These are phyloP conservation scores for Exutisphaerella laricina DNA, from an alignment of 2,329 filamentous ascomycete species.

Conservation along the genomic window DNA sequence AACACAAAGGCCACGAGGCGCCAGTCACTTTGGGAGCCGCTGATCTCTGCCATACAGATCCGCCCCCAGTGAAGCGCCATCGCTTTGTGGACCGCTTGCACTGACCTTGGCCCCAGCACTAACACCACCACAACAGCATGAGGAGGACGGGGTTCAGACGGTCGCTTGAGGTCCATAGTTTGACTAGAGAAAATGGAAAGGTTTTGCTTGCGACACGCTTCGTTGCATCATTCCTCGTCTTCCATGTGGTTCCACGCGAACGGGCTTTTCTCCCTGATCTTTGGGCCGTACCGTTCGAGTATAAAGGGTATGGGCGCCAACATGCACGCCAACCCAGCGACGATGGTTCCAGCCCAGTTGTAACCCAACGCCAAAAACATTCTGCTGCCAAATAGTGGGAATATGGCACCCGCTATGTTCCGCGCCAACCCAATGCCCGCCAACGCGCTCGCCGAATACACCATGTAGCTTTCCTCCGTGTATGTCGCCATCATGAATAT, in stretches of 20 bases:
- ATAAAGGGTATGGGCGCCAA: conserved; percentile 25
- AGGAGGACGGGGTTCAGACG: too few species aligned
- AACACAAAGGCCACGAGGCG: too few species aligned
- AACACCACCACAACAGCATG: too few species aligned
- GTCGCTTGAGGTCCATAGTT: too few species aligned
- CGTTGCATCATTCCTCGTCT: conserved; percentile 23
- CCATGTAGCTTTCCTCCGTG: conserved; percentile 46
- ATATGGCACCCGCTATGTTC: conserved; percentile 35
- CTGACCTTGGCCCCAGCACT: too few species aligned
- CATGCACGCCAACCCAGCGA: conserved; percentile 35
- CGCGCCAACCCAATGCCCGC: conserved; percentile 38
- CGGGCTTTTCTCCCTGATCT: conserved; percentile 35
- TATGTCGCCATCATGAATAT: conserved; percentile 49
- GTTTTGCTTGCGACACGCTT: too few species aligned
- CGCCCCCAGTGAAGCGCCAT: too few species aligned
- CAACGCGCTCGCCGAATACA: conserved; percentile 38
- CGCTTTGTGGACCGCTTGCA: too few species aligned
- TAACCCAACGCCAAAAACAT: conserved; percentile 36
- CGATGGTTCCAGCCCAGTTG: conserved; percentile 37
- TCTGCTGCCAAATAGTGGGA: conserved; percentile 38
- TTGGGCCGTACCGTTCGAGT: conserved; percentile 31
- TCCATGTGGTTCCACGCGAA: conserved; percentile 37
- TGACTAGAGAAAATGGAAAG: too few species aligned
- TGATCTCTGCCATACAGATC: too few species aligned
- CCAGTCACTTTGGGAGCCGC: too few species aligned